These are phyloP conservation scores for Pestalotiopsis sp. DNA, from an alignment of 2,329 filamentous ascomycete genomes.

Conservation along the genomic window DNA sequence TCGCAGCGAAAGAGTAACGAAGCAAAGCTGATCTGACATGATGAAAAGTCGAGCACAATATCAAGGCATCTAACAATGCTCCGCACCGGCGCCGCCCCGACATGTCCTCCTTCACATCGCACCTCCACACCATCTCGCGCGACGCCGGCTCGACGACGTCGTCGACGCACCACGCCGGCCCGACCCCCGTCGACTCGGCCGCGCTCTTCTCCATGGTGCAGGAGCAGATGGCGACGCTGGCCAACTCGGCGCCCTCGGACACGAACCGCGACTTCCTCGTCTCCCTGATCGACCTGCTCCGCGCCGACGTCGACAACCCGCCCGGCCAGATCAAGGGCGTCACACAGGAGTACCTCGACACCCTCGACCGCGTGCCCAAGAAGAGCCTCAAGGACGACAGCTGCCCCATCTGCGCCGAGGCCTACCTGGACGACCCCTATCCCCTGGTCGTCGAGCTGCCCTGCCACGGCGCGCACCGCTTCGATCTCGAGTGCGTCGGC, in stretches of 20 bases:
- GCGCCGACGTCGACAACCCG: conserved; percentile 54
- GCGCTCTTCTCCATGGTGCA: conserved; percentile 61
- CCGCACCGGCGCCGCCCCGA: conserved; percentile 55
- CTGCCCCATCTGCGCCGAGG: conserved; percentile 67
- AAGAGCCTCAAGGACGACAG: conserved; percentile 55
- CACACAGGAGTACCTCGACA: conserved; percentile 61
- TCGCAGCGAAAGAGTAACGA: background rate
- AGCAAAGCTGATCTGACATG: background rate
- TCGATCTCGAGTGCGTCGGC: conserved; percentile 69
- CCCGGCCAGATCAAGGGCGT: conserved; percentile 57
- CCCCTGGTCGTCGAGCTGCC: conserved; percentile 67
- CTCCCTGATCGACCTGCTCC: conserved; percentile 49
- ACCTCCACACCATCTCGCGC: conserved; percentile 13
- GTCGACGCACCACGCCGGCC: conserved; percentile 52
- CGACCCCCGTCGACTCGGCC: conserved; percentile 61
- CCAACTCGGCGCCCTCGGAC: conserved; percentile 48
- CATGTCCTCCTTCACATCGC: conserved; percentile 44
- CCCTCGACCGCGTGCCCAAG: conserved; percentile 59
- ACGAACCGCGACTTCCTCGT: conserved; percentile 54
- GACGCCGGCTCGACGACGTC: background rate
- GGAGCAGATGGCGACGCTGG: conserved; percentile 59
- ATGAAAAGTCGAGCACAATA: conserved; percentile 64
- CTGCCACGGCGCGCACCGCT: conserved; percentile 56
- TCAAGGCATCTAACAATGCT: conserved; percentile 46
- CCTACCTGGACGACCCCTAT: conserved; percentile 63